phyloP scores from a whole-genome alignment of 345 rosid species.

The Rubroshorea leprosula region DNA sequence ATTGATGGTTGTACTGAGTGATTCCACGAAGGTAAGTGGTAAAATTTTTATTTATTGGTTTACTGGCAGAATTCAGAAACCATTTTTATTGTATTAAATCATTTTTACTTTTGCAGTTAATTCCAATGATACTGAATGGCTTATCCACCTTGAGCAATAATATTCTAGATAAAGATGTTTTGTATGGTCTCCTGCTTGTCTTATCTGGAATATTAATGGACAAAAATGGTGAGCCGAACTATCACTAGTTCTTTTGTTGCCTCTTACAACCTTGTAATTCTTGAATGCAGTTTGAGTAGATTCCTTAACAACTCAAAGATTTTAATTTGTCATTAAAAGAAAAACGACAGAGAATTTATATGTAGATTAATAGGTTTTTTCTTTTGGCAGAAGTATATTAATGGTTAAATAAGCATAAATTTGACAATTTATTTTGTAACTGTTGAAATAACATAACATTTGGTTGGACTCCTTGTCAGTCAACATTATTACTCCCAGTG shows the following conservation, averaged over 20 bases:
- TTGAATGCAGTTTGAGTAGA: too few species aligned
- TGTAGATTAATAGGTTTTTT: too few species aligned
- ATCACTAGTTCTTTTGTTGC: neutral
- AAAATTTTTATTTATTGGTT: slow-evolving; percentile 7
- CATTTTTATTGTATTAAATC: slow-evolving; percentile 10
- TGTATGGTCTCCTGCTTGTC: slow-evolving; percentile 64
- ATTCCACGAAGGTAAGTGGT: slow-evolving; percentile 60
- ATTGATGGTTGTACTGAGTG: slow-evolving; percentile 48
- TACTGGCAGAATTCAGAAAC: slow-evolving; percentile 11
- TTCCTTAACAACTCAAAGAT: too few species aligned
- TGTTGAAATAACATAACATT: too few species aligned
- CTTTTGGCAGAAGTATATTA: too few species aligned
- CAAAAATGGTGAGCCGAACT: slow-evolving; percentile 43
- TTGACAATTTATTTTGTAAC: too few species aligned
- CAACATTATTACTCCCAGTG: too few species aligned
- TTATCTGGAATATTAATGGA: slow-evolving; percentile 75
- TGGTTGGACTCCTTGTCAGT: too few species aligned
- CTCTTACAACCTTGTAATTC: too few species aligned
- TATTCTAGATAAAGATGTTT: slow-evolving; percentile 42
- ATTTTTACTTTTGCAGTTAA: slow-evolving; percentile 42
- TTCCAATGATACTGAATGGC: slow-evolving; percentile 61
- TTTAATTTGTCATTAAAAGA: too few species aligned
- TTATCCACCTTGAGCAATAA: slow-evolving; percentile 46
- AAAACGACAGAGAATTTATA: too few species aligned
- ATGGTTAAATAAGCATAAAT: too few species aligned